These are phyloP conservation scores for Rhypophila decipiens DNA, from an alignment of 495 filamentous ascomycete genomes.

Conservation along the genomic window DNA sequence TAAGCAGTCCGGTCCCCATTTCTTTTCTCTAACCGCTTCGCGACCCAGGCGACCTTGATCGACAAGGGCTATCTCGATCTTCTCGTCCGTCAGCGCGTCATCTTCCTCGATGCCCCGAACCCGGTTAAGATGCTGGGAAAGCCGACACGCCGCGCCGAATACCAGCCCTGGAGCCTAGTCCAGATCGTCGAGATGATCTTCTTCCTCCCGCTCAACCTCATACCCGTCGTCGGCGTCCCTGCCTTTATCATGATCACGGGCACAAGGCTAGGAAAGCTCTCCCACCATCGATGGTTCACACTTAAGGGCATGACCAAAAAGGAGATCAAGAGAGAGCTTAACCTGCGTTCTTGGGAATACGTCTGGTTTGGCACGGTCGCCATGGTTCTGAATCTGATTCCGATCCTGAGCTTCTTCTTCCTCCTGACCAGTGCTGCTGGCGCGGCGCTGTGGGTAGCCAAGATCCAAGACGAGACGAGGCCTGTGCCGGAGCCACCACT, in stretches of 20 bases:
- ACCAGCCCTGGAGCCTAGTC: conserved; percentile 63
- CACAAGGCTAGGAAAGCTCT: conserved; percentile 50
- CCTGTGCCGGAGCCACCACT: no score
- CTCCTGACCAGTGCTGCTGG: conserved; percentile 72
- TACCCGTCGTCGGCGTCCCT: conserved; percentile 76
- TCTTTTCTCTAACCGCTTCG: background rate
- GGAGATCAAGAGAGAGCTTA: conserved; percentile 58
- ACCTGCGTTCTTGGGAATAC: conserved; percentile 62
- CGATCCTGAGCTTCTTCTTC: conserved; percentile 80
- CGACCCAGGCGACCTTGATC: conserved; percentile 39
- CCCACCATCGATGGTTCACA: conserved; percentile 70
- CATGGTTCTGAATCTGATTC: conserved; percentile 63
- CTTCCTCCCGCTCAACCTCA: conserved; percentile 81
- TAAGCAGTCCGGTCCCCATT: conserved; percentile 8
- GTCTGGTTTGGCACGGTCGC: conserved; percentile 52
- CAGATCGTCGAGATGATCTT: conserved; percentile 72
- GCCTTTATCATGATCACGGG: conserved; percentile 70
- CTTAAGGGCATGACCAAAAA: conserved; percentile 62
- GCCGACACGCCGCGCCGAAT: conserved; percentile 57
- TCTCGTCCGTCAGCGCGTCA: conserved; percentile 62
- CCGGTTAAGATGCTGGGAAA: conserved; percentile 70
- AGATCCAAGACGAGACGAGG: conserved; percentile 47
- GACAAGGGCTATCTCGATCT: conserved; percentile 48
- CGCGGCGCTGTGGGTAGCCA: conserved; percentile 78
- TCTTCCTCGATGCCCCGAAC: conserved; percentile 55